Evolutionary conservation across 148 eudicot genomes (phyloP), one percentile per base, ranked within the genome.

Genomic region (Persicaria tinctoria): DNA sequence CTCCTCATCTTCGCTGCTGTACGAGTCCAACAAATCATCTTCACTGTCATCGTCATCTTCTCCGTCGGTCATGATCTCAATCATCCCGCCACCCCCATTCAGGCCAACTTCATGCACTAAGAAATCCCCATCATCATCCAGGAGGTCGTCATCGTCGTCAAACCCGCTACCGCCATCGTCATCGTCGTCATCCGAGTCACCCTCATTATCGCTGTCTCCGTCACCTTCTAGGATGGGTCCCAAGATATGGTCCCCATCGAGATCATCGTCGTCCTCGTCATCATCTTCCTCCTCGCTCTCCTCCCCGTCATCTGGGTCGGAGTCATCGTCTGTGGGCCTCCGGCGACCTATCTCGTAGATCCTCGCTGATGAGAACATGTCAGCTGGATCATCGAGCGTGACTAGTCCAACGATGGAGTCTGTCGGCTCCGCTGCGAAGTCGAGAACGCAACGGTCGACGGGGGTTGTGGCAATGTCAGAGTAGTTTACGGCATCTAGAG

Each of bases 261-360:
- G 80, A 11, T 93, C 98, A 45, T 93, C 93, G 5, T 86, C 95
- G 0, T 92, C 97, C 5, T 89, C 93, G 4, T 93, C 96, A 0
- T 84, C 86, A 0, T 81, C 87, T 10, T 84, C 87, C 0, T 90
- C 97, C 5, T 87, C 93, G 46, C 91, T 93, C 8, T 84, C 90
- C 18, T 91, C 97, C 12, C 87, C 97, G 59, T 92, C 99, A 76
- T 95, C 99, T 0, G 99, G 99, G 68, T 95, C 99, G 1, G 98
- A 95, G 78, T 95, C 98, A 51, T 92, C 98, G 51, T 95, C 97
- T 0, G 97, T 93, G 6, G 91, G 91, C 78, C 87, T 90, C 74
- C 97, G 77, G 5, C 98, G 90, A 10, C 98, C 98, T 0, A 95
- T 95, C 80, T 95, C 99, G 51, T 85, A 92, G 20, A 95, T 84